These are phyloP conservation scores for Penicillium sp. DNA, from an alignment of 2,329 filamentous ascomycete species.

Conservation along the genomic window DNA sequence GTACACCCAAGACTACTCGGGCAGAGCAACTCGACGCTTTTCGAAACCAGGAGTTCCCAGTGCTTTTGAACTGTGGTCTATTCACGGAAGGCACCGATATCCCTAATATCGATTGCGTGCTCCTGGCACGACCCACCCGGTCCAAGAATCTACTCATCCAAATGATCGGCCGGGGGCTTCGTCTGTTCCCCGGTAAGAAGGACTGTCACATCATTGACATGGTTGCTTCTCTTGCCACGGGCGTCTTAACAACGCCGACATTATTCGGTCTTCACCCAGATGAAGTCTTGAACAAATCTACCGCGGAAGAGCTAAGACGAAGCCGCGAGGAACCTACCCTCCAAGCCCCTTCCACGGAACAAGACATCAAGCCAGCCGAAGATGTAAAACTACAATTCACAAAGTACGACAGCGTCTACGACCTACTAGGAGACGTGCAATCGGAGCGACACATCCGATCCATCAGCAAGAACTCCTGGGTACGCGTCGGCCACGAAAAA, in stretches of 20 bases:
- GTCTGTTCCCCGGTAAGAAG: constrained; percentile 70
- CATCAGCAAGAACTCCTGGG: constrained; percentile 75
- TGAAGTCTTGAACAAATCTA: constrained; percentile 65
- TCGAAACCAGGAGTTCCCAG: constrained; percentile 68
- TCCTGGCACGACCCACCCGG: constrained; percentile 80
- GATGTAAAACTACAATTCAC: constrained; percentile 66
- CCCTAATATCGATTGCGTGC: constrained; percentile 89
- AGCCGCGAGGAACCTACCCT: constrained; percentile 35
- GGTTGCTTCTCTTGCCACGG: constrained; percentile 76
- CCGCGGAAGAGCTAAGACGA: constrained; percentile 56
- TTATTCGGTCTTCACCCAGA: constrained; percentile 86
- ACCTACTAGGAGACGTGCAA: constrained; percentile 76
- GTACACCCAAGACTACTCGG: constrained; percentile 66
- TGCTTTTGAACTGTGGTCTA: constrained; percentile 89
- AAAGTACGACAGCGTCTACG: constrained; percentile 87
- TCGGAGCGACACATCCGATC: constrained; percentile 72
- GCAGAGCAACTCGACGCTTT: constrained; percentile 70
- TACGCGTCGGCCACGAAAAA: constrained; percentile 63
- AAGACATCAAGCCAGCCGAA: constrained; percentile 30
- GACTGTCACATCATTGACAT: constrained; percentile 96
- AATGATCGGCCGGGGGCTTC: constrained; percentile 95
- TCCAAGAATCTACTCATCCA: constrained; percentile 92
- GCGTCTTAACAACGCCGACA: constrained; percentile 85
- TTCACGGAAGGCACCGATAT: constrained; percentile 98
- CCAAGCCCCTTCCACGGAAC: neutral